A percentile compares a stretch with the other conserved stretches of the same genome.
phyloP scores from a whole-genome alignment of 495 filamentous ascomycete genomes.

The Thozetella sp. region DNA sequence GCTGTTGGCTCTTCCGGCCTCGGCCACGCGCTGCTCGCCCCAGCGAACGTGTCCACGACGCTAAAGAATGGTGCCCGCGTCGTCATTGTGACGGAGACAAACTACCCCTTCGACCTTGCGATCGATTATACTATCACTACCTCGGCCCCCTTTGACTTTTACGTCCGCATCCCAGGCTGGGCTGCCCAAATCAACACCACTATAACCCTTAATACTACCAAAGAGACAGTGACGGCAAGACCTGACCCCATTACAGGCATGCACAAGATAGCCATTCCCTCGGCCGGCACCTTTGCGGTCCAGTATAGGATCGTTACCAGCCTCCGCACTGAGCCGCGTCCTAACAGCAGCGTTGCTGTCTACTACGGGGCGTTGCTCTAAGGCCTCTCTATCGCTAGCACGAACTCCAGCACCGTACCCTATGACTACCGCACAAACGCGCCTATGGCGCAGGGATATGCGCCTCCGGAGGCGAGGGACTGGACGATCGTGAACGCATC shows the following conservation, averaged over 20 bases:
- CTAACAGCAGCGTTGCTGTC: conserved; percentile 52
- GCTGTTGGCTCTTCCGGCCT: conserved; percentile 22
- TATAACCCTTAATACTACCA: conserved; percentile 10
- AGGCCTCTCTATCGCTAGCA: conserved; percentile 39
- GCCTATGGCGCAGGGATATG: not conserved
- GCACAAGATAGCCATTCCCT: conserved; percentile 24
- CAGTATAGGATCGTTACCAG: conserved; percentile 15
- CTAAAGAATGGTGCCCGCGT: not conserved
- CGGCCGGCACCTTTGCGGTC: conserved; percentile 17
- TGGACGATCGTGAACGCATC: not conserved
- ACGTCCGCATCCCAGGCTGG: conserved; percentile 46
- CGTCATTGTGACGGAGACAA: conserved; percentile 18
- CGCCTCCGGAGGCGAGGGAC: not conserved
- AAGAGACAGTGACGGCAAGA: conserved; percentile 17
- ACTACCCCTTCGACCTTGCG: conserved; percentile 47
- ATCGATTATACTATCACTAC: conserved; percentile 43
- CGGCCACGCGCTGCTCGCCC: conserved; percentile 32
- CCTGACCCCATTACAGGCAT: conserved; percentile 22
- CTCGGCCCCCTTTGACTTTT: conserved; percentile 37
- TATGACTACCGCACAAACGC: conserved; percentile 7
- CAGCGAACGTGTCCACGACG: conserved; percentile 4
- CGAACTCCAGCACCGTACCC: conserved; percentile 4
- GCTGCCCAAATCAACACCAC: conserved; percentile 24
- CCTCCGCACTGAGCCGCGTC: conserved; percentile 30
- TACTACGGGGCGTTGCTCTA: conserved; percentile 55